A percentile compares a stretch with the other conserved stretches of the same genome.
Evolutionary conservation across 345 rosid genomes (phyloP).

Genomic region (Hevea brasiliensis): DNA sequence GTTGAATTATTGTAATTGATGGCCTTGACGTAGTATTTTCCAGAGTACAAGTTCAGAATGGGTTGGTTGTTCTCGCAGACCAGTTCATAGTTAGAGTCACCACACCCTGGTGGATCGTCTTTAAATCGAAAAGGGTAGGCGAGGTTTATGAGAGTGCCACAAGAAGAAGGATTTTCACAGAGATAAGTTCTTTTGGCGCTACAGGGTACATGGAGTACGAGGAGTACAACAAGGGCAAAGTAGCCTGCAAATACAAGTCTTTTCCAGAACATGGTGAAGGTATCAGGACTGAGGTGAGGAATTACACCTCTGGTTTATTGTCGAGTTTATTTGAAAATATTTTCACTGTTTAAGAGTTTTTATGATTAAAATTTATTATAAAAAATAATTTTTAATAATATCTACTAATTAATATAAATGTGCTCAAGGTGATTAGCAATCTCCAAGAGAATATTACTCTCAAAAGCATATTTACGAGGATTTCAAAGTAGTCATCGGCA

Average conservation of each 20-base stretch:
- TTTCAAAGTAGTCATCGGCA: no score
- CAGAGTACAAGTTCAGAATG: conserved; percentile 4
- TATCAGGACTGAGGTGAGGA: not conserved
- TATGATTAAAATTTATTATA: no score
- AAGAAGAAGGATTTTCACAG: conserved; percentile 15
- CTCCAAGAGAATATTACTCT: no score
- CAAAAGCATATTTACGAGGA: no score
- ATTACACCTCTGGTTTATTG: not conserved
- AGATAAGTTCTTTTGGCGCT: not conserved
- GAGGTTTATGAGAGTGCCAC: conserved; percentile 1
- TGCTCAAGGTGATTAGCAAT: no score
- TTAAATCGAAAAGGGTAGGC: conserved; percentile 3
- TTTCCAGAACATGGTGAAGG: not conserved
- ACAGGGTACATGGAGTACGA: not conserved
- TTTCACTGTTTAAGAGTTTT: no score
- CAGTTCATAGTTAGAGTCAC: conserved; percentile 1
- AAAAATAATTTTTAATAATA: no score
- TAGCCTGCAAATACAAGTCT: not conserved
- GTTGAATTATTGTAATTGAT: conserved; percentile 12
- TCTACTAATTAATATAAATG: no score
- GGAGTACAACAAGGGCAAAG: not conserved
- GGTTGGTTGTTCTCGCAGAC: conserved; percentile 8
- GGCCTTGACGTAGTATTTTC: conserved; percentile 8
- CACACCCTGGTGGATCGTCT: conserved; percentile 14
- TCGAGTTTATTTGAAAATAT: no score